Conservation (phyloP, 495 filamentous ascomycete species). For the Penicillium roqueforti region DNA sequence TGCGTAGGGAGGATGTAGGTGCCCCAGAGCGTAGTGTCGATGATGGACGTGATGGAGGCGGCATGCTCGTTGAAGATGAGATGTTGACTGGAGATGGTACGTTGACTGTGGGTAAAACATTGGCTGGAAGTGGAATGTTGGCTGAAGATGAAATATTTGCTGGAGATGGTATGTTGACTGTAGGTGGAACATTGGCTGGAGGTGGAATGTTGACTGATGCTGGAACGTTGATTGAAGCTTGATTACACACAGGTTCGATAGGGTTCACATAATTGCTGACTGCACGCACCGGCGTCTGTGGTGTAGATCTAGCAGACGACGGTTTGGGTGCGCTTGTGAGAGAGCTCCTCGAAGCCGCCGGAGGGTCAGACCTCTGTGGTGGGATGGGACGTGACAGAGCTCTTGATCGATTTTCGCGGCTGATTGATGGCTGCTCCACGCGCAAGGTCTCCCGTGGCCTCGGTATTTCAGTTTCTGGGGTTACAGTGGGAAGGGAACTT, state of each 20-base stretch:
- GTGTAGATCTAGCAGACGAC: neutral
- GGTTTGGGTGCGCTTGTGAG: neutral
- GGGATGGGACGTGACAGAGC: neutral
- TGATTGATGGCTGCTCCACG: neutral
- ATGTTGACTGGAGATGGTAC: neutral
- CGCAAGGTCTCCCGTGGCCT: neutral
- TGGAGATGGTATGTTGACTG: neutral
- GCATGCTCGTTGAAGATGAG: neutral
- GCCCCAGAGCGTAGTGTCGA: neutral
- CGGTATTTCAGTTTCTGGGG: neutral
- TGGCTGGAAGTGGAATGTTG: neutral
- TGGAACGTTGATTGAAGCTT: neutral
- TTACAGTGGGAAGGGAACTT: neutral
- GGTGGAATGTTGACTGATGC: neutral
- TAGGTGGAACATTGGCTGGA: neutral
- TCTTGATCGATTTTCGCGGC: neutral
- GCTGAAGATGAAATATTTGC: neutral
- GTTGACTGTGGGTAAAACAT: neutral
- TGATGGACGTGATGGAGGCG: conserved; percentile 5
- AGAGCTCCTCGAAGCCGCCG: neutral
- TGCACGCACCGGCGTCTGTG: neutral
- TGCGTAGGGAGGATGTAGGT: conserved; percentile 28
- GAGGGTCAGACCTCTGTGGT: neutral
- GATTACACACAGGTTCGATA: neutral
- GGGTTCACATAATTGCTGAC: neutral